A percentile compares a stretch with the other conserved stretches of the same genome.
Evolutionary conservation across 768 basidiomycete genomes (phyloP).

Genomic region (Boletus huronensis): DNA sequence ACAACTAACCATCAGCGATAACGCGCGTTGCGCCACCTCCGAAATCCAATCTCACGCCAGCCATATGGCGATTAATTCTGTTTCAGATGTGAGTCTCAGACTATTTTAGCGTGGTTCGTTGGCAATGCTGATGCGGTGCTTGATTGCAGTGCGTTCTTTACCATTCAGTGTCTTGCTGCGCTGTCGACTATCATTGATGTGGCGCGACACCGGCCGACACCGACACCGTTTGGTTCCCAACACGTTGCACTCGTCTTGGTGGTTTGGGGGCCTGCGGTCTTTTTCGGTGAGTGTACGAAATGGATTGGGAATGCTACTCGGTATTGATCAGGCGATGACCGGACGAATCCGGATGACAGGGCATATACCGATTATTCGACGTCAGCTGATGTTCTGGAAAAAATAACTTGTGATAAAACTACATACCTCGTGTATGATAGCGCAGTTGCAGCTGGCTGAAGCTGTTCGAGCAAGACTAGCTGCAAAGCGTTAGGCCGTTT

Average conservation of each 20-base stretch:
- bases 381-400: conserved; percentile 37
- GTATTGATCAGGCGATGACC: background rate
- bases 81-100: conserved; percentile 46
- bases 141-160: conserved; percentile 39
- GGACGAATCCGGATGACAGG: conserved; percentile 20
- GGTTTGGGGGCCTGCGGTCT: conserved; percentile 56
- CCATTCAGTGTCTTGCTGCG: conserved; percentile 45
- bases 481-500: too few species aligned
- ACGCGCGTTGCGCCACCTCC: background rate
- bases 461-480: background rate
- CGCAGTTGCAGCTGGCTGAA: background rate
- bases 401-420: background rate
- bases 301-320: background rate
- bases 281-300: conserved; percentile 43
- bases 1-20: conserved; percentile 3
- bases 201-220: conserved; percentile 32
- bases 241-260: conserved; percentile 57
- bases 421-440: background rate
- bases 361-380: conserved; percentile 38
- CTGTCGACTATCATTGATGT: conserved; percentile 54
- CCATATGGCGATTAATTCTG: conserved; percentile 49
- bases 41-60: conserved; percentile 33
- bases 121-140: background rate
- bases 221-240: conserved; percentile 60
- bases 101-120: background rate